Conservation (phyloP, 768 basidiomycete genomes). For the Lactarius tabidus region DNA sequence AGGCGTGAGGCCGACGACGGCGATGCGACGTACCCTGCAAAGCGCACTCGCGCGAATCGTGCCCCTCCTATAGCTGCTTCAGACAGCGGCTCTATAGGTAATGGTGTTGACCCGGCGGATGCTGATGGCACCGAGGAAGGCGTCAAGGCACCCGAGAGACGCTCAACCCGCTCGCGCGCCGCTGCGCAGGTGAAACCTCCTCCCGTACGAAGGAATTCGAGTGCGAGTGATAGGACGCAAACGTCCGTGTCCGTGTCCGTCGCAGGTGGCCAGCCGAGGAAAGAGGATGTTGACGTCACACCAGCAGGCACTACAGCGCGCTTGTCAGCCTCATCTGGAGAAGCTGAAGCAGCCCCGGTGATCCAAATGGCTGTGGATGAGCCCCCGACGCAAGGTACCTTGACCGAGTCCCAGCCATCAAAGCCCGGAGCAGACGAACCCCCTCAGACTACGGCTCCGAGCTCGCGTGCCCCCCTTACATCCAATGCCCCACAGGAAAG, state of each 20-base stretch:
- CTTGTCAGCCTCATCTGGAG: conserved; percentile 8
- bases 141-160: conserved; percentile 21
- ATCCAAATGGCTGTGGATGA: conserved; percentile 6
- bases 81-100: conserved; percentile 21
- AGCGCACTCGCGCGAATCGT: conserved; percentile 25
- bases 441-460: neutral
- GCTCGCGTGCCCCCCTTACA: neutral
- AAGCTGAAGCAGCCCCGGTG: conserved; percentile 12
- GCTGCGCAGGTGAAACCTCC: conserved; percentile 21
- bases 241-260: conserved; percentile 26
- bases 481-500: neutral
- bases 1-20: conserved; percentile 27
- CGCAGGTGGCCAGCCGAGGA: conserved; percentile 23
- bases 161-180: conserved; percentile 26
- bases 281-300: conserved; percentile 14
- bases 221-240: conserved; percentile 26
- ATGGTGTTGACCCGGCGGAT: conserved; percentile 19
- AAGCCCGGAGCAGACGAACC: conserved; percentile 9
- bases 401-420: conserved; percentile 2
- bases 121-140: conserved; percentile 23
- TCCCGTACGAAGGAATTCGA: conserved; percentile 23
- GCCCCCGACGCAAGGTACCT: neutral
- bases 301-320: neutral
- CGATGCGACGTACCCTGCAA: conserved; percentile 27
- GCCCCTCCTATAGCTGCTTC: conserved; percentile 12